phyloP scores from a whole-genome alignment of 768 basidiomycete species.

The Mycena kentingensis region DNA sequence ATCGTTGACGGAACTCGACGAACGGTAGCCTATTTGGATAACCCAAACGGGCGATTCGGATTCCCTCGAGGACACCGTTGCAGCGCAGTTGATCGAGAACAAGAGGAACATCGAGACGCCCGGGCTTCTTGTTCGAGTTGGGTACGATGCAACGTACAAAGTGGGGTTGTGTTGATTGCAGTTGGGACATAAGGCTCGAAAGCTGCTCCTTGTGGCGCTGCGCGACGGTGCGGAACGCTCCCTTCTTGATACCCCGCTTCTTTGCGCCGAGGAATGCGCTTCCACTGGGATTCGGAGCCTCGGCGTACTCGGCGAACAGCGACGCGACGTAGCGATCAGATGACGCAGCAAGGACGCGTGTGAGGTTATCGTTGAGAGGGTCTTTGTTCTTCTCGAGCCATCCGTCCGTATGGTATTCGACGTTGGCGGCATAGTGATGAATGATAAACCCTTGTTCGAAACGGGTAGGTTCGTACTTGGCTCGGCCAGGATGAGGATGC shows the following conservation, averaged over 20 bases:
- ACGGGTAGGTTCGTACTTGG: constrained; percentile 83
- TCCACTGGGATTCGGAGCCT: constrained; percentile 36
- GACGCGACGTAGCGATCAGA: constrained; percentile 78
- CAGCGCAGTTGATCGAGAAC: constrained; percentile 96
- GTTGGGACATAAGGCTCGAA: constrained; percentile 84
- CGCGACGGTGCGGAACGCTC: constrained; percentile 93
- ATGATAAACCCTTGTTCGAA: constrained; percentile 95
- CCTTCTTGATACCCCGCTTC: constrained; percentile 85
- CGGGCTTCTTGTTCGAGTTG: constrained; percentile 88
- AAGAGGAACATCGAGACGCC: constrained; percentile 88
- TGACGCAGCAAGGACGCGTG: constrained; percentile 82
- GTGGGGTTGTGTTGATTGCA: constrained; percentile 94
- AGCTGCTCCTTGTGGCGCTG: constrained; percentile 97
- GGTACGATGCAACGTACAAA: constrained; percentile 99
- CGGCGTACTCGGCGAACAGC: constrained; percentile 82
- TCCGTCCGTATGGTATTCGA: constrained; percentile 93
- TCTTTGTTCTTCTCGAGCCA: constrained; percentile 99
- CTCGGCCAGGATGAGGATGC: constrained; percentile 67
- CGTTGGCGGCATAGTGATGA: constrained; percentile 94
- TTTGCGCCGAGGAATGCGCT: constrained; percentile 53
- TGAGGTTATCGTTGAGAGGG: constrained; percentile 94
- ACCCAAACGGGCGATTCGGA: constrained; percentile 94
- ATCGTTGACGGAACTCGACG: constrained; percentile 95
- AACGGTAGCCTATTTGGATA: constrained; percentile 98
- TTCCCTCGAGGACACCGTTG: constrained; percentile 98